Evolutionary conservation across 2,329 filamentous ascomycete genomes (phyloP).

Genomic region (Capronia americana): DNA sequence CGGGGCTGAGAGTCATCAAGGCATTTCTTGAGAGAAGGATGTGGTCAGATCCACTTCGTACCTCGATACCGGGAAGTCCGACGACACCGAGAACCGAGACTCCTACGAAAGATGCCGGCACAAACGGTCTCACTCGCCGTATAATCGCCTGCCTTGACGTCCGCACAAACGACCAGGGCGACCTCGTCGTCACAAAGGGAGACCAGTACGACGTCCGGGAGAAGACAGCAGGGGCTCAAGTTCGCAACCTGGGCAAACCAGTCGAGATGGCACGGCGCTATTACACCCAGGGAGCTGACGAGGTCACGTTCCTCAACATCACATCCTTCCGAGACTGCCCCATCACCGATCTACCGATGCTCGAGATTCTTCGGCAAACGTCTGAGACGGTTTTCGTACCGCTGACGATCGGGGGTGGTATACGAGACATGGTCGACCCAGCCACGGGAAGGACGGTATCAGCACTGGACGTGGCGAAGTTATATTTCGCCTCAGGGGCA

Average conservation of each 20-base stretch:
- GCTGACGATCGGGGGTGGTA: slow-evolving; percentile 92
- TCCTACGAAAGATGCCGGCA: slow-evolving; percentile 12
- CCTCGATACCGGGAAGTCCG: slow-evolving; percentile 19
- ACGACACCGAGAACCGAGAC: slow-evolving; percentile 28
- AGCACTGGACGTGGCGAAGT: slow-evolving; percentile 88
- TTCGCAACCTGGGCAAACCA: slow-evolving; percentile 94
- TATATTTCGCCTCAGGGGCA: slow-evolving; percentile 97
- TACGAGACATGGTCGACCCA: slow-evolving; percentile 83
- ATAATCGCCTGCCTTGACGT: slow-evolving; percentile 97
- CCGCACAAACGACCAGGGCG: slow-evolving; percentile 88
- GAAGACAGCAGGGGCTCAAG: slow-evolving; percentile 68
- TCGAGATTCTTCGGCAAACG: slow-evolving; percentile 85
- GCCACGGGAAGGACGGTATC: slow-evolving; percentile 84
- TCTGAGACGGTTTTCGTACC: slow-evolving; percentile 95
- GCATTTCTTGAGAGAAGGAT: slow-evolving; percentile 81
- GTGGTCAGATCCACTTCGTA: slow-evolving; percentile 45
- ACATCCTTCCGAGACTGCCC: slow-evolving; percentile 97
- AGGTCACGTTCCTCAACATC: slow-evolving; percentile 97
- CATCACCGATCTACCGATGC: slow-evolving; percentile 89
- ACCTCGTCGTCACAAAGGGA: slow-evolving; percentile 96
- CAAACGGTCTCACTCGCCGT: slow-evolving; percentile 82
- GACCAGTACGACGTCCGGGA: slow-evolving; percentile 99
- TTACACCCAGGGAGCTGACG: slow-evolving; percentile 95
- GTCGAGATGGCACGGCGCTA: slow-evolving; percentile 93
- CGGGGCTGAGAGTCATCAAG: slow-evolving; percentile 81